These are phyloP conservation scores for Tripterygium wilfordii DNA, from an alignment of 177 flowering plant species.

Conservation along the genomic window DNA sequence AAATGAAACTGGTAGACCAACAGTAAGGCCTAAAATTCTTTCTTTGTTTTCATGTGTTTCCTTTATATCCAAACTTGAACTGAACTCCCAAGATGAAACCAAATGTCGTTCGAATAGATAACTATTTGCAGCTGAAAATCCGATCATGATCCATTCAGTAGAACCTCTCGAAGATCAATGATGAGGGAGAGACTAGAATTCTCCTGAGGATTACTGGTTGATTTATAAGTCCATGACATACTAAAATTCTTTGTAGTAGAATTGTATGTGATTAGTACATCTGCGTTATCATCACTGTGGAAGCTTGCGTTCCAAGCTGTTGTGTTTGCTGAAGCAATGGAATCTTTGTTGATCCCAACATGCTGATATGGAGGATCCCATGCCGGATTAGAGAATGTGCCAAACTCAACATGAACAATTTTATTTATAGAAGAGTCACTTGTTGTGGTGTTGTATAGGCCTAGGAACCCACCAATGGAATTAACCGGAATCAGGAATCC, in stretches of 20 bases:
- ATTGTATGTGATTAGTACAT: no score
- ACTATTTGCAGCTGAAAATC: constrained; percentile 56
- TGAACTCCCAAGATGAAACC: no score
- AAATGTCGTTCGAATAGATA: constrained; percentile 19
- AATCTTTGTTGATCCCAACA: constrained; percentile 43
- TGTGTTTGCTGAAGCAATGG: constrained; percentile 21
- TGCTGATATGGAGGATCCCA: constrained; percentile 39
- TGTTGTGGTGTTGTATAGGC: constrained; percentile 27
- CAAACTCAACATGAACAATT: constrained; percentile 38
- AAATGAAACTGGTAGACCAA: constrained; percentile 7
- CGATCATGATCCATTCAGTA: constrained; percentile 43
- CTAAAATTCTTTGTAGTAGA: no score
- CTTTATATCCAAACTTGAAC: constrained; percentile 24
- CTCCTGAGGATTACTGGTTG: constrained; percentile 2
- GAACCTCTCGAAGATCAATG: constrained; percentile 31
- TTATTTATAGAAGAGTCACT: constrained; percentile 7
- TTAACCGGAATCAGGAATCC: constrained; percentile 28
- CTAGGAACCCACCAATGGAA: constrained; percentile 27
- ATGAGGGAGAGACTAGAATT: constrained; percentile 26
- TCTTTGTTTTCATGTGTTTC: background rate
- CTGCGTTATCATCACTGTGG: constrained; percentile 19
- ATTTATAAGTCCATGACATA: no score
- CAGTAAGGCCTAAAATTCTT: background rate
- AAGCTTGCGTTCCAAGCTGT: constrained; percentile 33
- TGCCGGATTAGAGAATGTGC: constrained; percentile 21